Conservation (phyloP, 2,329 filamentous ascomycete species). For the Monilinia fructigena region DNA sequence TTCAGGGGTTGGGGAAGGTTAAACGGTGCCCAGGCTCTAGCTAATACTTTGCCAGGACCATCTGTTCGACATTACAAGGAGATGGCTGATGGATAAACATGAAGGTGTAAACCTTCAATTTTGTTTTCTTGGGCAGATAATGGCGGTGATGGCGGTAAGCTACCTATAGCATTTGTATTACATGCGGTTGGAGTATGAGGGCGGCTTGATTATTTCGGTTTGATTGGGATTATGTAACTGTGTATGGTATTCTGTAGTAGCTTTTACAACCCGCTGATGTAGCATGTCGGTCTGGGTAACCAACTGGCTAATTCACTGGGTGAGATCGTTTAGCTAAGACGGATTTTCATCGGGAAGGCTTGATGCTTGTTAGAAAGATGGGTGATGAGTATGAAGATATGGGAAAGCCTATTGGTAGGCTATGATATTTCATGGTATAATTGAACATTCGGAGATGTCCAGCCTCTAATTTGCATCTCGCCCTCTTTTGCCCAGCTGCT, state of each 20-base stretch:
- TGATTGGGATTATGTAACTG: not conserved
- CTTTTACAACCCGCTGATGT: not conserved
- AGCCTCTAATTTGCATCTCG: constrained; percentile 17
- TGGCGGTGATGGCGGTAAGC: constrained; percentile 17
- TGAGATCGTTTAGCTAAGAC: constrained; percentile 17
- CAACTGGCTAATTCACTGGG: constrained; percentile 3
- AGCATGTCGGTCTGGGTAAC: not conserved
- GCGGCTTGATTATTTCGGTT: not conserved
- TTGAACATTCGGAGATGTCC: constrained; percentile 1
- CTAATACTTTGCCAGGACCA: constrained; percentile 14
- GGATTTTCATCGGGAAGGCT: constrained; percentile 16
- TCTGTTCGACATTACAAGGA: constrained; percentile 18
- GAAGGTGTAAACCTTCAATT: constrained; percentile 1
- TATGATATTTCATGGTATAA: constrained; percentile 6
- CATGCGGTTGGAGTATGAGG: not conserved
- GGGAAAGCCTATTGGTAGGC: constrained; percentile 6
- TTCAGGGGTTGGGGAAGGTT: constrained; percentile 17
- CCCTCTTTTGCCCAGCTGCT: constrained; percentile 13
- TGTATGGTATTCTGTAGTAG: constrained; percentile 1
- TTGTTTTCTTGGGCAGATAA: constrained; percentile 9
- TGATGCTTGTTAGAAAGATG: not conserved
- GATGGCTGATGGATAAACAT: constrained; percentile 10
- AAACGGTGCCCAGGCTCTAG: constrained; percentile 11
- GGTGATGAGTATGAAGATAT: constrained; percentile 5
- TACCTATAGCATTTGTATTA: not conserved